A percentile compares a stretch with the other conserved stretches of the same genome.
Evolutionary conservation across 2,329 filamentous ascomycete species (phyloP).

Genomic region (Fusarium siculi): DNA sequence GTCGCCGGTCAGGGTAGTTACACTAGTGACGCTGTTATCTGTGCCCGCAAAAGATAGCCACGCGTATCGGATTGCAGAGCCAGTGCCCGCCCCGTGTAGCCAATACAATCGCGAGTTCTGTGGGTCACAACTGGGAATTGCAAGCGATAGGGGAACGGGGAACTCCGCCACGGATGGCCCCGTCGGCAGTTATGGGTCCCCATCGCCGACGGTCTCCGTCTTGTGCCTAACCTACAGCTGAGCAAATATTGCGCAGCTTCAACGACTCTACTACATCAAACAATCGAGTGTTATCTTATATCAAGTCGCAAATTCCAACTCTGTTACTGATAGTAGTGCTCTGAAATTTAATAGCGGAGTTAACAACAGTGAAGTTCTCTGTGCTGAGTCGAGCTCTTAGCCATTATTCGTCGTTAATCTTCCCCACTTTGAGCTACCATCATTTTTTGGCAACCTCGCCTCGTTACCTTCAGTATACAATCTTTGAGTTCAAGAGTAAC

Average conservation of each 20-base stretch:
- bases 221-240: neutral
- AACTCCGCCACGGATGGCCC: neutral
- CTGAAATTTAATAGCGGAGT: neutral
- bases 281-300: accelerated
- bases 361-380: accelerated
- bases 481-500: accelerated
- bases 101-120: neutral
- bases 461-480: accelerated
- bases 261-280: neutral
- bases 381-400: neutral
- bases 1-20: neutral
- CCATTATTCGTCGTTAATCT: neutral
- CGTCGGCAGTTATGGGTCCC: neutral
- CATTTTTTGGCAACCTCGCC: neutral
- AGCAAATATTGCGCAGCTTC: neutral
- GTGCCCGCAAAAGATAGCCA: neutral
- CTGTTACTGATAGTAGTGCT: accelerated
- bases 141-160: slow-evolving; percentile 1
- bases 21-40: neutral
- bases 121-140: neutral
- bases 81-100: neutral
- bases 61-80: neutral
- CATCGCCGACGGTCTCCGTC: slow-evolving; percentile 8
- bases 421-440: neutral
- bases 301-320: accelerated